Evolutionary conservation across 805 yeast species (phyloP).

Genomic region (Sugiyamaella marilandica): DNA sequence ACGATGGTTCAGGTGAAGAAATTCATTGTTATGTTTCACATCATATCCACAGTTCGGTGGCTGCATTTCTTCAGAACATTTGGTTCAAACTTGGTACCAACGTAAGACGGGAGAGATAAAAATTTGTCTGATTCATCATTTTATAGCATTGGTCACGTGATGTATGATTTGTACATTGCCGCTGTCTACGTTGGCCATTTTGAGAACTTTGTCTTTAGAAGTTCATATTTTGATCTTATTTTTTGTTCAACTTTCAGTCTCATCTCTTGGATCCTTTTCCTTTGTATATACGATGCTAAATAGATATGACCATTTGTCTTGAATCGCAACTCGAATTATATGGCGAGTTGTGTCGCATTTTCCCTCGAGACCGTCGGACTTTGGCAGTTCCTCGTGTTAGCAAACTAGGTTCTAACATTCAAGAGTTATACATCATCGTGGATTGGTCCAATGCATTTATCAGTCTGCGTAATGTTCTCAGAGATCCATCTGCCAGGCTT

Average conservation of each 20-base stretch:
- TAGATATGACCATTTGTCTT: no score
- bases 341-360: neutral
- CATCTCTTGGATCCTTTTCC: no score
- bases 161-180: no score
- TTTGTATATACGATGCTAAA: no score
- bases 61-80: slow-evolving; percentile 2
- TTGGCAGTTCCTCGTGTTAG: slow-evolving; percentile 8
- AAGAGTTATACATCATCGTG: slow-evolving; percentile 4
- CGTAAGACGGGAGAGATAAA: slow-evolving; percentile 1
- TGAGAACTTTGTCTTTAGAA: no score
- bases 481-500: neutral
- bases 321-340: neutral
- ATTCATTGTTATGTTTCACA: slow-evolving; percentile 35
- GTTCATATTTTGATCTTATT: no score
- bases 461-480: neutral
- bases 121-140: neutral
- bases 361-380: slow-evolving; percentile 10
- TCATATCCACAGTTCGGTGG: slow-evolving; percentile 20
- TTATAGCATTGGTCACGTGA: neutral
- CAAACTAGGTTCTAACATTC: neutral
- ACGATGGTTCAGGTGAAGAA: slow-evolving; percentile 39
- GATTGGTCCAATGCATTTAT: slow-evolving; percentile 15
- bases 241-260: no score
- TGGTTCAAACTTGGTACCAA: neutral
- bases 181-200: no score